These are phyloP conservation scores for Boletus pseudo-olivaceus DNA, from an alignment of 768 basidiomycete species.

Conservation along the genomic window DNA sequence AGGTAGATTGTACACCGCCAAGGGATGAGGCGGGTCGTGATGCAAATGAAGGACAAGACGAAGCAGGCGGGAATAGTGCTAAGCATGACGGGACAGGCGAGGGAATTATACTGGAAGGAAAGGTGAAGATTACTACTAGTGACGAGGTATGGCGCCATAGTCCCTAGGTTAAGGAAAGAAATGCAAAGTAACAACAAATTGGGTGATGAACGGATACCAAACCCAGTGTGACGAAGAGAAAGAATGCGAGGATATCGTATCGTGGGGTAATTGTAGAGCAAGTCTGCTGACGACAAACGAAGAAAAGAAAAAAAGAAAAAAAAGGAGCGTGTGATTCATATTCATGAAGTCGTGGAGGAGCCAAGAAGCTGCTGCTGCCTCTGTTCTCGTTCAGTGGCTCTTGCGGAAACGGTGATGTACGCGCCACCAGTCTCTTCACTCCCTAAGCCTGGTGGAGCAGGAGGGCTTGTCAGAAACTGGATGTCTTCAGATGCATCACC, in stretches of 20 bases:
- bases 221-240: constrained; percentile 17
- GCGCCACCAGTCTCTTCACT: constrained; percentile 76
- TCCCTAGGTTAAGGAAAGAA: constrained; percentile 16
- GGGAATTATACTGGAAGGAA: constrained; percentile 25
- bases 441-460: constrained; percentile 68
- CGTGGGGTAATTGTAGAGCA: constrained; percentile 23
- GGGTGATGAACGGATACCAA: constrained; percentile 21
- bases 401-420: constrained; percentile 82
- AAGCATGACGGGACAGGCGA: constrained; percentile 25
- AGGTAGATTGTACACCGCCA: constrained; percentile 35
- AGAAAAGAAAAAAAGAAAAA: neutral
- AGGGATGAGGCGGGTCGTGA: constrained; percentile 25
- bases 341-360: constrained; percentile 30
- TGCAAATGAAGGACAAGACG: constrained; percentile 26
- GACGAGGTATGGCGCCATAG: constrained; percentile 27
- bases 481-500: constrained; percentile 69
- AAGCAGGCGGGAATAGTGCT: constrained; percentile 19
- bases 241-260: constrained; percentile 28
- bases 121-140: constrained; percentile 30
- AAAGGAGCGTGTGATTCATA: constrained; percentile 14
- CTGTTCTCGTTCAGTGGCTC: constrained; percentile 64
- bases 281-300: constrained; percentile 20
- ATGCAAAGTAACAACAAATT: constrained; percentile 22
- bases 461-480: constrained; percentile 51
- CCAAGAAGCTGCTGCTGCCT: constrained; percentile 25